Percentiles rank a stretch among this genome's conserved stretches.
phyloP scores from a whole-genome alignment of 352 stramenopile species.

The Phytophthora aleatoria region DNA sequence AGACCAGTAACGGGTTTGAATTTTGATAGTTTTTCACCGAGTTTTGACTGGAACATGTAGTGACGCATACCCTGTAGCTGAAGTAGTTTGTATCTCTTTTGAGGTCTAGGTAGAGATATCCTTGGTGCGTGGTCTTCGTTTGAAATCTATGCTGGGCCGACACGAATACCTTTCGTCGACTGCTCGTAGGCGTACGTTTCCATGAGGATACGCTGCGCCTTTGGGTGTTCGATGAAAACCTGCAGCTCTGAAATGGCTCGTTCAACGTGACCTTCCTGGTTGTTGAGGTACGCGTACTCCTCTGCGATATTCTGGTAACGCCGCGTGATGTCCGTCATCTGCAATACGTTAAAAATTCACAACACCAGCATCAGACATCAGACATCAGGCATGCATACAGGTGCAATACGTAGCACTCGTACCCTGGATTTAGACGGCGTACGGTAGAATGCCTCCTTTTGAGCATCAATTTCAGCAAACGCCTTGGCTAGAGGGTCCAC shows the following conservation, averaged over 20 bases:
- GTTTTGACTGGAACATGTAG: constrained; percentile 29
- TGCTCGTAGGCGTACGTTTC: constrained; percentile 65
- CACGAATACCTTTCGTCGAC: constrained; percentile 70
- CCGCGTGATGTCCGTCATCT: constrained; percentile 81
- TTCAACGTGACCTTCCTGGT: constrained; percentile 70
- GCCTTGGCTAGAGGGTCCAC: constrained; percentile 42
- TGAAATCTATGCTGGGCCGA: constrained; percentile 52
- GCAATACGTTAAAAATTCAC: constrained; percentile 1
- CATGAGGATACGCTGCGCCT: constrained; percentile 67
- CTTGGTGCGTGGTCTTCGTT: constrained; percentile 7
- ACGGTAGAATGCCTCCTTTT: constrained; percentile 72
- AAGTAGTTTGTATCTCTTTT: constrained; percentile 18
- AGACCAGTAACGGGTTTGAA: constrained; percentile 30
- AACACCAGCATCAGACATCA: not conserved
- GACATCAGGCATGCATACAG: not conserved
- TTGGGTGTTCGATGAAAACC: constrained; percentile 75
- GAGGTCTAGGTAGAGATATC: constrained; percentile 15
- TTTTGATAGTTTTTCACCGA: constrained; percentile 19
- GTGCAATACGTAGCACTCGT: constrained; percentile 11
- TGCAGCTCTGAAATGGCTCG: constrained; percentile 76
- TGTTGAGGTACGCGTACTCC: constrained; percentile 64
- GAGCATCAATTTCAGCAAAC: constrained; percentile 55
- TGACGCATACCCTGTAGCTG: constrained; percentile 5
- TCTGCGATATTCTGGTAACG: constrained; percentile 78
- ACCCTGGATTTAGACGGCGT: constrained; percentile 73